phyloP scores from a whole-genome alignment of 2,329 filamentous ascomycete species.

The Phoma sp. region DNA sequence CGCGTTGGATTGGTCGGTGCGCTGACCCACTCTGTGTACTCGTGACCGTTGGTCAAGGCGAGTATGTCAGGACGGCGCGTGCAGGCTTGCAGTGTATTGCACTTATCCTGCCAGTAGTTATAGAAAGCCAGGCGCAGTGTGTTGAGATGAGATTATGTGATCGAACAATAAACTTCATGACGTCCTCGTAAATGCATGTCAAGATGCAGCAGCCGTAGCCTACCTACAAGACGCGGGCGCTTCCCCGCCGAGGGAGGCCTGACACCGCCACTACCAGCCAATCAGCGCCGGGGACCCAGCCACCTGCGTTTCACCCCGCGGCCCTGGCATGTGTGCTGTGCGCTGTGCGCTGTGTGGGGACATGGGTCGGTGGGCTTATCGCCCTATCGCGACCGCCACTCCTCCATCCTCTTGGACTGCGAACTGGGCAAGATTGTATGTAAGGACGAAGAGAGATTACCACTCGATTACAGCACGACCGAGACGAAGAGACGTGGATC shows the following conservation, averaged over 20 bases:
- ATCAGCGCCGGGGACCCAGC: constrained; percentile 4
- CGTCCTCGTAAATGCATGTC: too few relatives aligned
- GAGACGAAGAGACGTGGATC: background rate
- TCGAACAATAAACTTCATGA: too few relatives aligned
- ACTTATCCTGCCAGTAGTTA: too few relatives aligned
- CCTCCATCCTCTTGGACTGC: background rate
- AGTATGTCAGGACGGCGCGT: too few relatives aligned
- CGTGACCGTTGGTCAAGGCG: too few relatives aligned
- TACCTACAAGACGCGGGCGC: background rate
- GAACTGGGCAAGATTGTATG: too few relatives aligned
- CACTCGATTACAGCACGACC: background rate
- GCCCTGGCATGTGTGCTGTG: constrained; percentile 1
- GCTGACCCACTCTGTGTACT: too few relatives aligned
- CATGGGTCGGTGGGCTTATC: constrained; percentile 12
- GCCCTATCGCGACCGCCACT: constrained; percentile 7
- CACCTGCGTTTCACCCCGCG: constrained; percentile 16
- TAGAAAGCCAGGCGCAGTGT: too few relatives aligned
- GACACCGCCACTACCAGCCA: background rate
- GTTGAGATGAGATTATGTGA: too few relatives aligned
- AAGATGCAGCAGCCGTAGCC: background rate
- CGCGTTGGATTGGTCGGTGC: too few relatives aligned
- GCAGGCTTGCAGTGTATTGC: too few relatives aligned
- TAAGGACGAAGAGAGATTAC: too few relatives aligned
- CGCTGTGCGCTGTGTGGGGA: constrained; percentile 1
- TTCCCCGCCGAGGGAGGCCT: constrained; percentile 9